These are phyloP conservation scores for Iris pallida DNA, from an alignment of 116 monocot species.

Conservation along the genomic window DNA sequence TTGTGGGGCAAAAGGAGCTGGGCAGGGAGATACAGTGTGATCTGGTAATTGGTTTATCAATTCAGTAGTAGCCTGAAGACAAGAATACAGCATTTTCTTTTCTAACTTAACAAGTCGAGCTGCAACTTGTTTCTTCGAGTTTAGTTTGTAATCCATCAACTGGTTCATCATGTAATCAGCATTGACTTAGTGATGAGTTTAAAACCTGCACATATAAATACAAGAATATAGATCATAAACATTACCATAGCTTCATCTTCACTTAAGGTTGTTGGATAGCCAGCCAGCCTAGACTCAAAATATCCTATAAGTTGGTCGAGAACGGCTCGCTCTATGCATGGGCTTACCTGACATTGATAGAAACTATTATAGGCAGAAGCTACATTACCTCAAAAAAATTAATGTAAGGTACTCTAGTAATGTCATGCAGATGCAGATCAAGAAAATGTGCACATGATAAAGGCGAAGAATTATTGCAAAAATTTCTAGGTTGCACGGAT, in stretches of 20 bases:
- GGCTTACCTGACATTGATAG: slow-evolving; percentile 47
- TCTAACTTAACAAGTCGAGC: slow-evolving; percentile 58
- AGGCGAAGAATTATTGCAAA: too few species aligned
- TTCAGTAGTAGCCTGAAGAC: slow-evolving; percentile 54
- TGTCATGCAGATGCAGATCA: too few species aligned
- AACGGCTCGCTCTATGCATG: slow-evolving; percentile 84
- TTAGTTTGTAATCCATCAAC: slow-evolving; percentile 57
- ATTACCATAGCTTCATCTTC: slow-evolving; percentile 76
- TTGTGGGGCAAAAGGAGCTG: slow-evolving; percentile 82
- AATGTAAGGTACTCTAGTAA: too few species aligned
- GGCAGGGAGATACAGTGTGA: slow-evolving; percentile 74
- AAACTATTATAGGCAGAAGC: background rate
- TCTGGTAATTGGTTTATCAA: slow-evolving; percentile 79
- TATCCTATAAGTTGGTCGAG: slow-evolving; percentile 68
- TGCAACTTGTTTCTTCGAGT: slow-evolving; percentile 76
- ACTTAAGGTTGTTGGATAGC: slow-evolving; percentile 63
- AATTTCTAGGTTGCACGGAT: too few species aligned
- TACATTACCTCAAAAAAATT: too few species aligned
- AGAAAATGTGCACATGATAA: too few species aligned
- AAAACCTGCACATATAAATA: background rate
- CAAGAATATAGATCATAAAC: background rate
- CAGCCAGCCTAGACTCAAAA: slow-evolving; percentile 55
- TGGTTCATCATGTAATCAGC: slow-evolving; percentile 18
- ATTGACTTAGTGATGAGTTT: background rate
- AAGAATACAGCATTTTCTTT: slow-evolving; percentile 79